Evolutionary conservation across 2,329 filamentous ascomycete genomes (phyloP), one percentile per base, ranked within the genome.

Genomic region (Huntiella decipiens): DNA sequence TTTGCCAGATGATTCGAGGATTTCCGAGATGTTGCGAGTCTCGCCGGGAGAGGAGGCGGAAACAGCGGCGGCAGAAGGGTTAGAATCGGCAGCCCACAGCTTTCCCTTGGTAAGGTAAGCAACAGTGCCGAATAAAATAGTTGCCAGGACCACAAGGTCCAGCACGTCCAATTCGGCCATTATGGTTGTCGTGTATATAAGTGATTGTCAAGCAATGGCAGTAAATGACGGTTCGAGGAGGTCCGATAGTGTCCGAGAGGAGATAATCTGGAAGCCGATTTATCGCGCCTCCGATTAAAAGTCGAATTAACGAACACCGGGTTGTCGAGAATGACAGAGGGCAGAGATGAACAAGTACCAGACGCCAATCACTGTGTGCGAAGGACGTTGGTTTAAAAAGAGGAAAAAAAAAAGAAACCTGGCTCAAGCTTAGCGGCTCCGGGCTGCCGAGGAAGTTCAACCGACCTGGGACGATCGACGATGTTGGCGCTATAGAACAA

Each of bases 31-130:
- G 62, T 95, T 87, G 55, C 91, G 73, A 50, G 87, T 88, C 67
- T 86, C 87, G 54, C 79, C 84, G 7, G 81, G 71, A 66, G 84
- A 92, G 52, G 71, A 70, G 53, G 71, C 75, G 60, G 74, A 77
- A 55, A 78, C 70, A 44, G 81, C 76, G 56, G 70, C 74, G 54
- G 83, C 82, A 62, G 94, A 94, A 17, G 88, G 84, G 60, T 95
- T 86, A 60, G 91, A 91, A 53, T 74, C 72, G 44, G 93, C 72
- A 22, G 74, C 87, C 87, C 87, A 98, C 62, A 91, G 79, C 53
- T 80, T 91, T 57, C 91, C 91, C 62, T 98, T 98, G 54, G 91
- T 96, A 66, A 98, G 93, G 66, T 96, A 98, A 58, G 88, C 91
- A 51, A 87, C 61, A 41, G 86, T 95, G 54, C 85, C 91, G 49